Conservation (phyloP, 805 yeast species). For the Saccharomycopsis selenospora region DNA sequence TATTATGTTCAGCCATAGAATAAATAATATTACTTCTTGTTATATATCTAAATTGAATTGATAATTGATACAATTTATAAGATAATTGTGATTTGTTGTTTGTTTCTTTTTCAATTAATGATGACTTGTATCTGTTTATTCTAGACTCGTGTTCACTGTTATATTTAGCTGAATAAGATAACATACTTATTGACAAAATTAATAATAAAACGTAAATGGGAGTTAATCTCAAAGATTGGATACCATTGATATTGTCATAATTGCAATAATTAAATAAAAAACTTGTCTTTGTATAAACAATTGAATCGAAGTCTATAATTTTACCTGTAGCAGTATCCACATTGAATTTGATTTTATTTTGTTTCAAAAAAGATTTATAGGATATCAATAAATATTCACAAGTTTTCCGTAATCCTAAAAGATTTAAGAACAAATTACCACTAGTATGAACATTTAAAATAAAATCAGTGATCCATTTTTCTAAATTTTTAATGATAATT, state of each 20-base stretch:
- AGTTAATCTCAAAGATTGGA: background rate
- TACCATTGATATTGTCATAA: background rate
- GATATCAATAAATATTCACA: background rate
- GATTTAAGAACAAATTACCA: conserved; percentile 19
- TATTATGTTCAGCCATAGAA: background rate
- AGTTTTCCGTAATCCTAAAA: conserved; percentile 8
- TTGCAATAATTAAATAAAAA: conserved; percentile 9
- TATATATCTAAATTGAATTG: conserved; percentile 5
- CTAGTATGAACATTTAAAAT: conserved; percentile 19
- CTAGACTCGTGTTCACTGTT: conserved; percentile 8
- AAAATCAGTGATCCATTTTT: conserved; percentile 13
- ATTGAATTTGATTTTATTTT: background rate
- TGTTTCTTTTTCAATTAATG: conserved; percentile 9
- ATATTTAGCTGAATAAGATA: conserved; percentile 9
- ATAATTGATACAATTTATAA: conserved; percentile 8
- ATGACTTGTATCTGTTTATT: conserved; percentile 10
- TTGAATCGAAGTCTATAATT: background rate
- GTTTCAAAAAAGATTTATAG: conserved; percentile 8
- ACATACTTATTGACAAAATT: conserved; percentile 7
- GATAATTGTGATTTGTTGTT: conserved; percentile 9
- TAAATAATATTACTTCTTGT: background rate
- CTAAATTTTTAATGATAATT: conserved; percentile 10
- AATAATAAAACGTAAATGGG: conserved; percentile 14
- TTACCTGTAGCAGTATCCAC: conserved; percentile 2
- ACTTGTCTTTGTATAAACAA: background rate